Percentiles rank a stretch among this genome's conserved stretches.
Evolutionary conservation across 1,284 basidiomycete genomes (phyloP).

Genomic region (Fomitopsis palustris): DNA sequence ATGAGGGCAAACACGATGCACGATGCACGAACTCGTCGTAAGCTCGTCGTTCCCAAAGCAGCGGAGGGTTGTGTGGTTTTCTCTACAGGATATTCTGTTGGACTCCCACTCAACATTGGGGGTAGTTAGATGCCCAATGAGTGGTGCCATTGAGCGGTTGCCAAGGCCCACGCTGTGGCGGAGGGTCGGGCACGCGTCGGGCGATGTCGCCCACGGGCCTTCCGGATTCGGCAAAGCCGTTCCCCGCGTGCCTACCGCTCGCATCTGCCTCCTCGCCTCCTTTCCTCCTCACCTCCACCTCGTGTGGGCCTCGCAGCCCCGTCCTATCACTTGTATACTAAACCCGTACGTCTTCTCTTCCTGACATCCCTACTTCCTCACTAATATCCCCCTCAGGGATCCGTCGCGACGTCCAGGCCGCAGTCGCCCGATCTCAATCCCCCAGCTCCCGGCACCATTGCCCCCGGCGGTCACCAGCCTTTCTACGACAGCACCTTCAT

Average conservation of each 20-base stretch:
- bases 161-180: background rate
- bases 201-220: background rate
- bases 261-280: background rate
- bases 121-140: too few species aligned
- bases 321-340: constrained; percentile 1
- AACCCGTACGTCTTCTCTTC: background rate
- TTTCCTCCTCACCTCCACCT: constrained; percentile 2
- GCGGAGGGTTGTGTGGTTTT: too few species aligned
- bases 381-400: background rate
- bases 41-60: too few species aligned
- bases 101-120: background rate
- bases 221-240: background rate
- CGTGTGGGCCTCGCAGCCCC: background rate
- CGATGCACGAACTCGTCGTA: background rate
- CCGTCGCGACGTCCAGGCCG: background rate
- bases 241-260: background rate
- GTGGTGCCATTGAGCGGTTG: too few species aligned
- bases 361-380: background rate
- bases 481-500: background rate
- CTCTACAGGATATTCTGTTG: background rate
- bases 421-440: background rate
- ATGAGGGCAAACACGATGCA: background rate
- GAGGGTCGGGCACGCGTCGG: background rate
- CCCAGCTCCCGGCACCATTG: background rate
- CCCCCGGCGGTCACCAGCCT: background rate